These are phyloP conservation scores for Rhexocercosporidium sp. DNA, from an alignment of 2,329 filamentous ascomycete genomes.

Conservation along the genomic window DNA sequence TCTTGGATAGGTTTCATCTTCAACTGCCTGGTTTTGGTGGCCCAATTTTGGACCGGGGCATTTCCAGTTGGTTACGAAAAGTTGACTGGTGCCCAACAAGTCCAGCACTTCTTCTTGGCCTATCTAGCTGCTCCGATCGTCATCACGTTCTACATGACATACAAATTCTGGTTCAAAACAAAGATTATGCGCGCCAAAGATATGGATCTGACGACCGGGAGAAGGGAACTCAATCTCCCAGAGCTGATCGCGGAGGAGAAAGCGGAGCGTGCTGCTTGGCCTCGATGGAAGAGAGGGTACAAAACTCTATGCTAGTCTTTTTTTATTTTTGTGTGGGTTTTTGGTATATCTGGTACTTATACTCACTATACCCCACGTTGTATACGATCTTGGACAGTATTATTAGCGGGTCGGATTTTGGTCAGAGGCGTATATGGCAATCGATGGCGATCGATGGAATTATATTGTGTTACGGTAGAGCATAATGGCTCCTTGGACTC, in stretches of 20 bases:
- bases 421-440: not conserved
- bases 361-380: slow-evolving; percentile 5
- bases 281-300: slow-evolving; percentile 77
- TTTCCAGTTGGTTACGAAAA: slow-evolving; percentile 69
- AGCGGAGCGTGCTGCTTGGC: slow-evolving; percentile 75
- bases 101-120: slow-evolving; percentile 73
- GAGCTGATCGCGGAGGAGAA: slow-evolving; percentile 80
- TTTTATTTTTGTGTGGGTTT: not conserved
- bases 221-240: slow-evolving; percentile 82
- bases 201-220: slow-evolving; percentile 87
- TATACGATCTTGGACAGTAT: slow-evolving; percentile 2
- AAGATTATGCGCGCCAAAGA: slow-evolving; percentile 68
- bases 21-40: slow-evolving; percentile 76
- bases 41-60: slow-evolving; percentile 88
- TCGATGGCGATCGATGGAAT: not conserved
- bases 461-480: not conserved
- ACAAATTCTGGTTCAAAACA: slow-evolving; percentile 79
- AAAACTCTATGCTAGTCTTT: slow-evolving; percentile 69
- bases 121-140: slow-evolving; percentile 76
- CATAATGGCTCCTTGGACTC: not conserved
- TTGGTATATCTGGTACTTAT: not conserved
- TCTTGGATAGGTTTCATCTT: slow-evolving; percentile 81
- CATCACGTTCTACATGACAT: slow-evolving; percentile 68
- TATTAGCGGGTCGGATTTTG: not conserved
- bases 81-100: slow-evolving; percentile 52